Evolutionary conservation across 2,329 filamentous ascomycete species (phyloP).

Genomic region (Biscogniauxia sp.): DNA sequence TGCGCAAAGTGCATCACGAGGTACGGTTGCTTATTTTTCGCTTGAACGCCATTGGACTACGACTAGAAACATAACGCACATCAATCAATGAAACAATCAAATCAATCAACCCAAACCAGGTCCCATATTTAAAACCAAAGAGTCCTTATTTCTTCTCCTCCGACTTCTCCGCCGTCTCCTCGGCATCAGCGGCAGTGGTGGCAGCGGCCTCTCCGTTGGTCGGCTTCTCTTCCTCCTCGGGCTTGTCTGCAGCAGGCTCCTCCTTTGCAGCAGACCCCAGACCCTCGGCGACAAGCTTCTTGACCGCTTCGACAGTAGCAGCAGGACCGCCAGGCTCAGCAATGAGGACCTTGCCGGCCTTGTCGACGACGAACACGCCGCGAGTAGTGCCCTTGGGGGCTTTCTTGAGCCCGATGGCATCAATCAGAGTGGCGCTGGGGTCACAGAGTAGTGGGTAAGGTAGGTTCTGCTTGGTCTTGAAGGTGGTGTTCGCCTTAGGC

Average conservation of each 20-base stretch:
- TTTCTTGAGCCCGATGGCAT: constrained; percentile 88
- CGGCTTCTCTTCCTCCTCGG: constrained; percentile 27
- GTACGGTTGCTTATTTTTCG: not conserved
- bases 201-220: constrained; percentile 25
- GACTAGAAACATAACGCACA: not conserved
- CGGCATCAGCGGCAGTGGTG: too few species aligned
- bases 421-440: constrained; percentile 68
- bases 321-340: constrained; percentile 73
- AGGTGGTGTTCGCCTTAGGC: constrained; percentile 87
- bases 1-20: not conserved
- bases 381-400: constrained; percentile 73
- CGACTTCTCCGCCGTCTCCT: constrained; percentile 38
- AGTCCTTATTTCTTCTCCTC: constrained; percentile 3
- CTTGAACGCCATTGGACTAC: not conserved
- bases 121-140: not conserved
- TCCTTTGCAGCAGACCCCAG: constrained; percentile 26
- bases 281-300: constrained; percentile 60
- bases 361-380: constrained; percentile 85
- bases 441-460: constrained; percentile 90
- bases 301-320: constrained; percentile 73
- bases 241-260: constrained; percentile 21
- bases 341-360: constrained; percentile 75
- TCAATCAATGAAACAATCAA: not conserved
- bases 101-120: not conserved
- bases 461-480: constrained; percentile 87